A percentile compares a stretch with the other conserved stretches of the same genome.
phyloP scores from a whole-genome alignment of 225 moss, liverwort and hornwort species.

The Sphagnum tenellum region DNA sequence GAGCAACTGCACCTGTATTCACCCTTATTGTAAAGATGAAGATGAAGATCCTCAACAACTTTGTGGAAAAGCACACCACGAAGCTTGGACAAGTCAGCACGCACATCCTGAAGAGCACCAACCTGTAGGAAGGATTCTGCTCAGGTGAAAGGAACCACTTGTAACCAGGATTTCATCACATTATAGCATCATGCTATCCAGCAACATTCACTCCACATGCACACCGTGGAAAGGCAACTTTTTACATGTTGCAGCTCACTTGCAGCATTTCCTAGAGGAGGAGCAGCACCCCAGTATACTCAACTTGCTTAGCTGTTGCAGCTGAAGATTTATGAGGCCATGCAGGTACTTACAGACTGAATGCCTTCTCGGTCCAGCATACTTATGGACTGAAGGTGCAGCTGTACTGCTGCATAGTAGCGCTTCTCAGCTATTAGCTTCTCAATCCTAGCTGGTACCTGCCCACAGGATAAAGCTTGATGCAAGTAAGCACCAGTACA shows the following conservation, averaged over 20 bases:
- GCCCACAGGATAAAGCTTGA: not conserved
- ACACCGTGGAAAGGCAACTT: too few relatives aligned
- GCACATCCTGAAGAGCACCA: conserved; percentile 89
- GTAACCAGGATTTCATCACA: too few relatives aligned
- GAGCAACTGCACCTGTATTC: conserved; percentile 92
- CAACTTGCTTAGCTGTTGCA: too few relatives aligned
- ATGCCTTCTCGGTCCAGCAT: conserved; percentile 95
- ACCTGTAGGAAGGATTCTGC: conserved; percentile 28
- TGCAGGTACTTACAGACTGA: conserved; percentile 47
- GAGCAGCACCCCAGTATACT: too few relatives aligned
- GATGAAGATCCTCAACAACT: conserved; percentile 88
- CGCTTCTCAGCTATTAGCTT: conserved; percentile 77
- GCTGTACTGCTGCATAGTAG: conserved; percentile 87
- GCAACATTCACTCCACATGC: too few relatives aligned
- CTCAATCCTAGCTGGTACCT: conserved; percentile 88
- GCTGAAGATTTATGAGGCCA: too few relatives aligned
- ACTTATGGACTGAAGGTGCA: conserved; percentile 83
- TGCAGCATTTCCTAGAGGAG: too few relatives aligned
- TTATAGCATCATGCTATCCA: too few relatives aligned
- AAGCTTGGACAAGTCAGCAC: conserved; percentile 76
- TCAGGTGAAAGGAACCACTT: too few relatives aligned
- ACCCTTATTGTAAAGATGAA: conserved; percentile 91
- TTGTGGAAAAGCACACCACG: conserved; percentile 64
- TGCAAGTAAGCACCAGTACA: too few relatives aligned
- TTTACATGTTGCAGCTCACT: too few relatives aligned